Evolutionary conservation across 2,329 filamentous ascomycete species (phyloP), one percentile per base, ranked within the genome.

Genomic region (Phaeoacremonium minimum): DNA sequence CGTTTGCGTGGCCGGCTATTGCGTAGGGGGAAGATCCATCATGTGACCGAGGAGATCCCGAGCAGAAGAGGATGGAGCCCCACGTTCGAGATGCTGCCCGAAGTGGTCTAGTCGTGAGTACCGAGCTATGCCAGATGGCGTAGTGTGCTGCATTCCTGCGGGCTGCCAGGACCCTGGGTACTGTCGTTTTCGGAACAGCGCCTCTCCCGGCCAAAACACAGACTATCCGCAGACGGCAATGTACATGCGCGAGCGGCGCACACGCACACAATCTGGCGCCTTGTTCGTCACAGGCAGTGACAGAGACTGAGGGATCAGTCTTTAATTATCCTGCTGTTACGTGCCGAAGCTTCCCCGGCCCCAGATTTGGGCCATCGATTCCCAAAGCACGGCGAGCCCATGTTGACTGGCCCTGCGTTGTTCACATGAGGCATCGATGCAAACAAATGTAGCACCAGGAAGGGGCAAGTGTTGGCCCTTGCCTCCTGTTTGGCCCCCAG

Each of bases 151-250:
- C 38, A 38, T 30, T 39, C 33, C 11, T 5, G 37, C 37, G 18
- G 20, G 19, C 14, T 7, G 7, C 36, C n/a, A 13, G 29, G 12
- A 17, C 26, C 32, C 22, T 32, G 33, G 29, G 37, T 42, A 36
- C 22, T 39, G 40, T 36, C 37, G 16, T 22, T 34, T 44, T 32
- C 20, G 40, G 40, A 19, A 43, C 30, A 40, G 35, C 19, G 37
- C 6, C 26, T 30, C 29, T 15, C 28, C 17, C 16, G 14, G 28
- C 33, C 37, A 35, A 37, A 31, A 29, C 18, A 18, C 29, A 28
- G 28, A 15, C n/a, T 18, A 14, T n/a, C 18, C 18, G 18, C 29
- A 26, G 30, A 18, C 18, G 35, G 35, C 5, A 32, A 32, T 17
- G 19, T 37, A 28, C 19, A 29, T 35, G 19, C 35, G 33, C 22